Percentiles rank a stretch among this genome's conserved stretches.
These are phyloP conservation scores for Paxillus ammoniavirescens DNA, from an alignment of 768 basidiomycete species.

Conservation along the genomic window DNA sequence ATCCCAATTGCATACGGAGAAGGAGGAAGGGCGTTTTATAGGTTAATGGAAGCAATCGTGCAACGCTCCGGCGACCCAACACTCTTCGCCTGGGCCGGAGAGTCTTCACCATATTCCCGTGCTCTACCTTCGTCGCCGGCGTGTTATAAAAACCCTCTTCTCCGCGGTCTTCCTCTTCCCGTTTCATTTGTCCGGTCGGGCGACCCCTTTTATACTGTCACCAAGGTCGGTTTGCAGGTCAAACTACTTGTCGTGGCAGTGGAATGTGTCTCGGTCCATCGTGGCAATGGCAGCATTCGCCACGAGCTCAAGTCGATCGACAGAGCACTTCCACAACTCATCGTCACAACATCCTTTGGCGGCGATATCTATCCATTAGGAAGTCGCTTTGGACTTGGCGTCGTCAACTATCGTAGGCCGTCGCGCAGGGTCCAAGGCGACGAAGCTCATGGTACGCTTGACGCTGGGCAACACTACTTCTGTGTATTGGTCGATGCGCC, in stretches of 20 bases:
- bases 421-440: too few relatives aligned
- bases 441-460: too few relatives aligned
- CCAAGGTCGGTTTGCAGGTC: background rate
- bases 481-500: too few relatives aligned
- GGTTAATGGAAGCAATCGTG: conserved; percentile 16
- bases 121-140: conserved; percentile 22
- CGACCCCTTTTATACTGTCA: background rate
- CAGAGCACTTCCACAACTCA: too few relatives aligned
- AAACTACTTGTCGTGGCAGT: background rate
- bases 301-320: conserved; percentile 41
- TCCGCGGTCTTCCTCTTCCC: too few relatives aligned
- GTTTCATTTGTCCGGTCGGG: background rate
- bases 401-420: too few relatives aligned
- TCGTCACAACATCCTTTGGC: too few relatives aligned
- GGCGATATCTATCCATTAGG: too few relatives aligned
- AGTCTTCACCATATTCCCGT: conserved; percentile 23
- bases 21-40: conserved; percentile 21
- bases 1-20: conserved; percentile 25
- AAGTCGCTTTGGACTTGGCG: too few relatives aligned
- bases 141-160: conserved; percentile 6
- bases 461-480: too few relatives aligned
- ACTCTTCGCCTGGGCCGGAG: conserved; percentile 22
- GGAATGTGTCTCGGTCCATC: background rate
- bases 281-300: too few relatives aligned
- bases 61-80: conserved; percentile 20